phyloP scores from a whole-genome alignment of 2,329 filamentous ascomycete genomes.

The Penicillium italicum region DNA sequence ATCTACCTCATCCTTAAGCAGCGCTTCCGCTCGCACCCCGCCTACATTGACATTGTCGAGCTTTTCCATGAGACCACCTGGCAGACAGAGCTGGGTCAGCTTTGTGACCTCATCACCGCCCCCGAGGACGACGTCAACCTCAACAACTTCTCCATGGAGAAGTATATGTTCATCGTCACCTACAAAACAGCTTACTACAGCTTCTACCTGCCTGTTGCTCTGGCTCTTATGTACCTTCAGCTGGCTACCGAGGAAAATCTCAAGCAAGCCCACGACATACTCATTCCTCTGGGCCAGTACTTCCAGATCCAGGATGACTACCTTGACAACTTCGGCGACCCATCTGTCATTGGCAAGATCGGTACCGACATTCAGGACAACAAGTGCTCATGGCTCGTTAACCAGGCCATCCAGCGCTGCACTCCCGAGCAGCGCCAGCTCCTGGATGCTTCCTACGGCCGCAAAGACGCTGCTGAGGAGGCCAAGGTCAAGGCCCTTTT shows the following conservation, averaged over 20 bases:
- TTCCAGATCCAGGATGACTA: conserved; percentile 99
- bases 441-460: conserved; percentile 89
- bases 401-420: conserved; percentile 79
- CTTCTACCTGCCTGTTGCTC: conserved; percentile 94
- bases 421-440: conserved; percentile 81
- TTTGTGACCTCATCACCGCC: conserved; percentile 90
- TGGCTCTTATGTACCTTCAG: conserved; percentile 81
- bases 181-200: conserved; percentile 99
- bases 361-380: conserved; percentile 99
- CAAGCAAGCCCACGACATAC: conserved; percentile 81
- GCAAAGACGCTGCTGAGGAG: conserved; percentile 81
- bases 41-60: conserved; percentile 88
- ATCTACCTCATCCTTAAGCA: conserved; percentile 94
- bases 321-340: conserved; percentile 94
- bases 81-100: conserved; percentile 93
- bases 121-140: conserved; percentile 92
- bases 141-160: conserved; percentile 89
- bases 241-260: conserved; percentile 85
- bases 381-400: conserved; percentile 98
- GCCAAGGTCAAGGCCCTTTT: conserved; percentile 83
- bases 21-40: conserved; percentile 81
- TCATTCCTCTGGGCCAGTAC: conserved; percentile 97
- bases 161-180: conserved; percentile 94
- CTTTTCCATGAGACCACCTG: conserved; percentile 92
- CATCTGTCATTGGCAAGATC: conserved; percentile 93